Conservation (phyloP, 148 eudicot species). For the Vaccinium macrocarpon region DNA sequence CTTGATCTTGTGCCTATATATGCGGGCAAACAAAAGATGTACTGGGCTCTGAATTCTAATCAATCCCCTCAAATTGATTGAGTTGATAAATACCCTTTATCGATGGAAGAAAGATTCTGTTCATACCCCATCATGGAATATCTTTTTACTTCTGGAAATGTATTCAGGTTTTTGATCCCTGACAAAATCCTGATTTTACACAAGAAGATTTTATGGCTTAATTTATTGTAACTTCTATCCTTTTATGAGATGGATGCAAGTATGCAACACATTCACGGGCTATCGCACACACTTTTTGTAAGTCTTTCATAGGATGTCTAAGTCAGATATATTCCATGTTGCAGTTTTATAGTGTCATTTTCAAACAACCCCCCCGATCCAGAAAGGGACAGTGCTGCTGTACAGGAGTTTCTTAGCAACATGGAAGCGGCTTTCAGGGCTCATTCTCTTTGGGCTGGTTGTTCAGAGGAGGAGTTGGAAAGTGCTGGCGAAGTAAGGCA, state of each 20-base stretch:
- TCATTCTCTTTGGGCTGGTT: conserved; percentile 92
- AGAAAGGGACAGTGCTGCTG: conserved; percentile 87
- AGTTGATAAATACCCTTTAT: not conserved
- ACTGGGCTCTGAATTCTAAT: not conserved
- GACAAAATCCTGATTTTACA: not conserved
- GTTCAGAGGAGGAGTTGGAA: conserved; percentile 91
- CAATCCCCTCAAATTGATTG: not conserved
- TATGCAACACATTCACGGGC: not conserved
- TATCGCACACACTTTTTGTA: not conserved
- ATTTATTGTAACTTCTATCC: not conserved
- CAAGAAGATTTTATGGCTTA: not conserved
- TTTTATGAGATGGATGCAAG: not conserved
- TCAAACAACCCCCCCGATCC: conserved; percentile 78
- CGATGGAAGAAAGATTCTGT: not conserved
- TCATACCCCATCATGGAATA: not conserved
- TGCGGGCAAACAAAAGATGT: not conserved
- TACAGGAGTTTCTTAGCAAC: conserved; percentile 79
- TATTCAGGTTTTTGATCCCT: not conserved
- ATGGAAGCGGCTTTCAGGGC: conserved; percentile 95
- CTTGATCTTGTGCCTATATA: not conserved
- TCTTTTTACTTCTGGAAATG: not conserved
- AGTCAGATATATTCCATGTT: conserved; percentile 16
- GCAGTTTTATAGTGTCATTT: conserved; percentile 93
- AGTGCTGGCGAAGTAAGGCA: conserved; percentile 91
- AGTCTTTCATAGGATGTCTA: not conserved